Percentiles rank a stretch among this genome's conserved stretches.
These are phyloP conservation scores for Trapa bicornis DNA, from an alignment of 345 rosid species.

Conservation along the genomic window DNA sequence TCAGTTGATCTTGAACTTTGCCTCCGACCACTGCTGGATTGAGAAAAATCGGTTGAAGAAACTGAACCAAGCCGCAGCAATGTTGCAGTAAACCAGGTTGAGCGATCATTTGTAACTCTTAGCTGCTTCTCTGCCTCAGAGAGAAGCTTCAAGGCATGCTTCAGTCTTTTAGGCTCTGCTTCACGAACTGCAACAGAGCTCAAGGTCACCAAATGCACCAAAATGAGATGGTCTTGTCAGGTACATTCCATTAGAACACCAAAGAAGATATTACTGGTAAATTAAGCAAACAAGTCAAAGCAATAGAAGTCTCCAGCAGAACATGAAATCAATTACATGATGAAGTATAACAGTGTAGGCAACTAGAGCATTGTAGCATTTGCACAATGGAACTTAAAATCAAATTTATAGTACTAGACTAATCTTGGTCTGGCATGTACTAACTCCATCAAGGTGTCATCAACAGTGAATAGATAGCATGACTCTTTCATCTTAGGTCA, in stretches of 20 bases:
- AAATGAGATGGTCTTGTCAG: neutral
- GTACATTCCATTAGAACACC: neutral
- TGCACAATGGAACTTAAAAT: too few relatives aligned
- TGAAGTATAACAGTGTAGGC: neutral
- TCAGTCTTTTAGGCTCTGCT: slow-evolving; percentile 68
- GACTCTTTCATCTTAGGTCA: neutral
- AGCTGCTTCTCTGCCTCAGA: slow-evolving; percentile 93
- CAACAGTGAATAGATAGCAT: neutral
- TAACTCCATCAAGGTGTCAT: neutral
- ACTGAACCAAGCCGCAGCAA: slow-evolving; percentile 84
- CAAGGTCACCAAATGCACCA: neutral
- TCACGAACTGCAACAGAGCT: slow-evolving; percentile 49
- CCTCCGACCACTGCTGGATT: slow-evolving; percentile 69
- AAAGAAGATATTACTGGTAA: neutral
- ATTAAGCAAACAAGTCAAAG: neutral
- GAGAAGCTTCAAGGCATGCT: slow-evolving; percentile 92
- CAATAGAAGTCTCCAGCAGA: neutral
- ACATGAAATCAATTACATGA: neutral
- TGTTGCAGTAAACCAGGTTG: slow-evolving; percentile 95
- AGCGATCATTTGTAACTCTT: slow-evolving; percentile 75
- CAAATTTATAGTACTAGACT: neutral
- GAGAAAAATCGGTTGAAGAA: slow-evolving; percentile 63
- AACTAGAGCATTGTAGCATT: neutral
- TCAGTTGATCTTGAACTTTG: slow-evolving; percentile 77
- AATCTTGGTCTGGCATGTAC: neutral